phyloP scores from a whole-genome alignment of 805 yeast genomes.

The Metschnikowia cubensis region DNA sequence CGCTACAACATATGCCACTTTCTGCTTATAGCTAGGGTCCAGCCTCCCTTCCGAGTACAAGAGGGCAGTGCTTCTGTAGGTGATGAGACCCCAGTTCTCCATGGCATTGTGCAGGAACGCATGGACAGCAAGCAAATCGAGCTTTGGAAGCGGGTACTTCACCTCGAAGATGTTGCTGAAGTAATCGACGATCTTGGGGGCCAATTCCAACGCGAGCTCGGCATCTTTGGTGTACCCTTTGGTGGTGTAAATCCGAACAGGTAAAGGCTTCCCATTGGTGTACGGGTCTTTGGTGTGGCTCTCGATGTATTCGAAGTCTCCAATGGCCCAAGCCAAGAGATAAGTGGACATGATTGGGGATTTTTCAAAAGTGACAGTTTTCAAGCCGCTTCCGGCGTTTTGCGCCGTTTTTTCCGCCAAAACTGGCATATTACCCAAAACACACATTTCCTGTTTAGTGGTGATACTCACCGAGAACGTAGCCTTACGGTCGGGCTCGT shows the following conservation, averaged over 20 bases:
- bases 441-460: slow-evolving; percentile 31
- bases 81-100: slow-evolving; percentile 86
- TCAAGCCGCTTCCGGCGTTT: slow-evolving; percentile 8
- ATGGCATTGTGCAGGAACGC: slow-evolving; percentile 81
- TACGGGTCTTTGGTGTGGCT: slow-evolving; percentile 38
- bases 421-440: slow-evolving; percentile 48
- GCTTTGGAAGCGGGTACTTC: slow-evolving; percentile 71
- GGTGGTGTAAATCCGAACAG: slow-evolving; percentile 50
- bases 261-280: slow-evolving; percentile 38
- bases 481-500: slow-evolving; percentile 55
- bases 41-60: slow-evolving; percentile 44
- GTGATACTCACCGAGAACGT: slow-evolving; percentile 46
- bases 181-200: slow-evolving; percentile 49
- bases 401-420: slow-evolving; percentile 14
- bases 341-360: slow-evolving; percentile 56
- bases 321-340: slow-evolving; percentile 56
- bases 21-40: slow-evolving; percentile 53
- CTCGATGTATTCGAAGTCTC: slow-evolving; percentile 54
- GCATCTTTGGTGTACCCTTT: slow-evolving; percentile 48
- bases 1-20: slow-evolving; percentile 76
- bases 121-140: slow-evolving; percentile 77
- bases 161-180: slow-evolving; percentile 47
- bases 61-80: slow-evolving; percentile 57
- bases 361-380: slow-evolving; percentile 37
- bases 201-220: slow-evolving; percentile 42